Percentiles rank a stretch among this genome's conserved stretches.
phyloP scores from a whole-genome alignment of 1,284 basidiomycete genomes.

The Irpex rosettiformis region DNA sequence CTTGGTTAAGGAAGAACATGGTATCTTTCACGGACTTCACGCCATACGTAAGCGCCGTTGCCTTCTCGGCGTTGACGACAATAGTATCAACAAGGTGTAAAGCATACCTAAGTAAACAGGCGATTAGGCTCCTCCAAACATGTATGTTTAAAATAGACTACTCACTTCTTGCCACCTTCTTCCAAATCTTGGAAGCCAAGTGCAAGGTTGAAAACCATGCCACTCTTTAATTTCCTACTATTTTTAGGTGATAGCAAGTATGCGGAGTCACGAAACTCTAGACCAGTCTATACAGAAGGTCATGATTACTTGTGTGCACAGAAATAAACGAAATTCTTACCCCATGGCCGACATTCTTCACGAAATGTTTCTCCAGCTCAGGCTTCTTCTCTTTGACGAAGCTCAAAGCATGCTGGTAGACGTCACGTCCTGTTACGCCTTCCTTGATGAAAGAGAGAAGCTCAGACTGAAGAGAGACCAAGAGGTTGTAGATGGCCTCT shows the following conservation, averaged over 20 bases:
- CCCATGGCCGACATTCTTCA: conserved; percentile 90
- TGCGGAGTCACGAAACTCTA: conserved; percentile 91
- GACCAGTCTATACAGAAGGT: conserved; percentile 64
- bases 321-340: conserved; percentile 42
- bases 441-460: conserved; percentile 77
- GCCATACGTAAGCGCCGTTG: conserved; percentile 79
- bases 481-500: conserved; percentile 81
- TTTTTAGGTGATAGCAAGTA: conserved; percentile 87
- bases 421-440: conserved; percentile 75
- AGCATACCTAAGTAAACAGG: conserved; percentile 64
- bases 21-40: conserved; percentile 83
- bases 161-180: conserved; percentile 72
- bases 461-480: conserved; percentile 79
- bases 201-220: conserved; percentile 85
- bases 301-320: background rate
- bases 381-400: conserved; percentile 78
- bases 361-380: conserved; percentile 80
- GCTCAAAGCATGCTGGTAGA: conserved; percentile 76
- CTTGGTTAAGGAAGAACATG: conserved; percentile 79
- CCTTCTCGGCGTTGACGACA: conserved; percentile 68
- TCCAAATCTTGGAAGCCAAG: conserved; percentile 88
- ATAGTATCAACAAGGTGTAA: conserved; percentile 91
- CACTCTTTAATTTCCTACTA: conserved; percentile 62
- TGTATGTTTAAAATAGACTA: no score
- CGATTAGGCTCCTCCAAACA: no score